Percentiles rank a stretch among this genome's conserved stretches.
phyloP scores from a whole-genome alignment of 2,329 filamentous ascomycete species.

The Sphaceloma murrayae region DNA sequence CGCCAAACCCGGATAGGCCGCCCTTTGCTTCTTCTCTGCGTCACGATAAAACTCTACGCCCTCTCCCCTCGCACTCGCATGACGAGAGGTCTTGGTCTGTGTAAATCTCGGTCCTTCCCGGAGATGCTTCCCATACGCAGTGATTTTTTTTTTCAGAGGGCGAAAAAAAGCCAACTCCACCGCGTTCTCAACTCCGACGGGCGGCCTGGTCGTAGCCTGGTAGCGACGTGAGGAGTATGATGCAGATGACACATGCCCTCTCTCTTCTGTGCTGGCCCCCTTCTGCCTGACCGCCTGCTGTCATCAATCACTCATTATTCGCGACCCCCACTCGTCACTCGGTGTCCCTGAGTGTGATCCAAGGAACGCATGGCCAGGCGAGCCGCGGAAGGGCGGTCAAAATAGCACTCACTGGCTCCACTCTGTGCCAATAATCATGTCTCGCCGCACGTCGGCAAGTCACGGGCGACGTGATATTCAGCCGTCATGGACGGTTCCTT shows the following conservation, averaged over 20 bases:
- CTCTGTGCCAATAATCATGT: too few relatives aligned
- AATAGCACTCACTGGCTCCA: too few relatives aligned
- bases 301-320: neutral
- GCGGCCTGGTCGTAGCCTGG: neutral
- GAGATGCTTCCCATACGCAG: neutral
- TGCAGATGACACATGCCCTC: neutral
- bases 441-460: too few relatives aligned
- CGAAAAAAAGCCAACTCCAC: neutral
- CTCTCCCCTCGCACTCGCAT: neutral
- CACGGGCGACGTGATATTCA: too few relatives aligned
- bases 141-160: neutral
- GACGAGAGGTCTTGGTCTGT: neutral
- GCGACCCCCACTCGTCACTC: neutral
- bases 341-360: constrained; percentile 10
- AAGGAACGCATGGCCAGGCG: neutral
- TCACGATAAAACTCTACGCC: constrained; percentile 1
- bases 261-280: neutral
- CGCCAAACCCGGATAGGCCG: neutral
- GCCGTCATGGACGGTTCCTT: too few relatives aligned
- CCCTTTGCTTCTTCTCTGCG: constrained; percentile 12
- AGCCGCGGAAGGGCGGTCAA: constrained; percentile 3
- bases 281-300: neutral
- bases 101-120: constrained; percentile 12
- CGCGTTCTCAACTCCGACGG: too few relatives aligned
- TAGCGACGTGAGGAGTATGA: neutral